Base-by-base conservation (phyloP, 306 rosid species). In the Albizia julibrissin region DNA sequence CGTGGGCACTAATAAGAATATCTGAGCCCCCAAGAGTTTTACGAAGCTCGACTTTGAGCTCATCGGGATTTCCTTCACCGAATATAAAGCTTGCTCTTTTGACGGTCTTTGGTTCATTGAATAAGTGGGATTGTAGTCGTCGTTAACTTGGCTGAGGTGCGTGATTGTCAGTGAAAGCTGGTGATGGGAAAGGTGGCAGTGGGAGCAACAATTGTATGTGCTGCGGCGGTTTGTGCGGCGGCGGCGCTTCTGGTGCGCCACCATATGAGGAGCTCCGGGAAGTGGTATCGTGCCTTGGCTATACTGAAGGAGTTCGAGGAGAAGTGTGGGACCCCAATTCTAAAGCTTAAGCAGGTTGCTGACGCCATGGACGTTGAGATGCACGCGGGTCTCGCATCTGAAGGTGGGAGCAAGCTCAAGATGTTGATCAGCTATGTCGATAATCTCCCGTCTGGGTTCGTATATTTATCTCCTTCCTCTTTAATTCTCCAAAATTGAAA, bases 331-430 rank as follows among this genome's bases (percentile, higher is more conserved):
- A 90, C 97, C 73, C 94, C 98, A 47, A 84, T 84, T 75, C 90
- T 76, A 71, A 96, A 91, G 88, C 91, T 96, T 24, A 85, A 76
- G 43, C 93, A 90, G 59, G 91, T 94, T 52, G 94, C 94, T 14
- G 98, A 94, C 39, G 99, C 97, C 72, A 91, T 96, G 97, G 82
- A 90, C 16, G 98, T 89, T 34, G 99, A 96, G 92, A 96, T 96
- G 99, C 92, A 92, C 81, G 97, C 94, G 0, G 99, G 99, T 42
- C 98, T 96, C 46, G 99, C 97, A 24, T 92, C 97, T 33, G 98
- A 96, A 64, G 99, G 98, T 47, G 97, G 93, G 26, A 92, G 95
- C 90, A 94, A 91, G 86, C 94, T 96, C 80, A 94, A 96, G 97
- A 96, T 96, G 99, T 80, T 96, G 81, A 96, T 96, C 80, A 88